These are phyloP conservation scores for Debaryomyces nepalensis DNA, from an alignment of 1,139 yeast genomes.

Conservation along the genomic window DNA sequence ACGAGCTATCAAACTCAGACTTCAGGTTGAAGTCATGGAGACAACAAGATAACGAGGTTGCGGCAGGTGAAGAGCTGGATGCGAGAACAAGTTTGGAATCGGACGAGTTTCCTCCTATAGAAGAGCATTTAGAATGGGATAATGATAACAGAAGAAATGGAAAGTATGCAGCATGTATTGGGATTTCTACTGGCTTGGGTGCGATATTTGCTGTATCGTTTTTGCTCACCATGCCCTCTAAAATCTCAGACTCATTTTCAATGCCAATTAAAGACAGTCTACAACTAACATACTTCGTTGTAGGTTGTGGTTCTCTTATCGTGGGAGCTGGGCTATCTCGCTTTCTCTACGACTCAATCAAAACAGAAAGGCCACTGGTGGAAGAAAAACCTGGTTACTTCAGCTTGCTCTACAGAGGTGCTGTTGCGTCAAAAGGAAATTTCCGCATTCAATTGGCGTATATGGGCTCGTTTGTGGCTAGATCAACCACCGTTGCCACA, in stretches of 20 bases:
- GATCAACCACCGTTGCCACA: conserved; percentile 65
- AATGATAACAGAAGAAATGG: conserved; percentile 44
- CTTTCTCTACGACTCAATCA: conserved; percentile 50
- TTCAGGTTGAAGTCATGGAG: conserved; percentile 38
- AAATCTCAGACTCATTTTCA: conserved; percentile 32
- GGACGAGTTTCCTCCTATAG: conserved; percentile 2
- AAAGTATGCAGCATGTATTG: conserved; percentile 62
- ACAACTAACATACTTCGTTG: conserved; percentile 51
- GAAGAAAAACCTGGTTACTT: conserved; percentile 29
- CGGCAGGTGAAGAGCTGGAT: background rate
- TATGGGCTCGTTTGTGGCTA: conserved; percentile 64
- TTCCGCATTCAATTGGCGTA: conserved; percentile 55
- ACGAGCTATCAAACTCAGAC: conserved; percentile 57
- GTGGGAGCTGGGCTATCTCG: conserved; percentile 42
- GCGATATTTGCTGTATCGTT: conserved; percentile 62
- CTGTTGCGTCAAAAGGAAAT: conserved; percentile 35
- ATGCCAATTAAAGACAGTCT: conserved; percentile 42
- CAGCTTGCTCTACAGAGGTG: conserved; percentile 50
- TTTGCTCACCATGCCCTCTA: conserved; percentile 54
- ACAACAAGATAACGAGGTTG: conserved; percentile 9
- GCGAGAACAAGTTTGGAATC: background rate
- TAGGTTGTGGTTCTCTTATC: conserved; percentile 48
- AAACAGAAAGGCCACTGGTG: conserved; percentile 4
- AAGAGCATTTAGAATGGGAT: background rate
- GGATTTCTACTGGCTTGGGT: conserved; percentile 68